Conservation (phyloP, 192 early-diverging fungal genomes). For the Entophlyctis luteolus region DNA sequence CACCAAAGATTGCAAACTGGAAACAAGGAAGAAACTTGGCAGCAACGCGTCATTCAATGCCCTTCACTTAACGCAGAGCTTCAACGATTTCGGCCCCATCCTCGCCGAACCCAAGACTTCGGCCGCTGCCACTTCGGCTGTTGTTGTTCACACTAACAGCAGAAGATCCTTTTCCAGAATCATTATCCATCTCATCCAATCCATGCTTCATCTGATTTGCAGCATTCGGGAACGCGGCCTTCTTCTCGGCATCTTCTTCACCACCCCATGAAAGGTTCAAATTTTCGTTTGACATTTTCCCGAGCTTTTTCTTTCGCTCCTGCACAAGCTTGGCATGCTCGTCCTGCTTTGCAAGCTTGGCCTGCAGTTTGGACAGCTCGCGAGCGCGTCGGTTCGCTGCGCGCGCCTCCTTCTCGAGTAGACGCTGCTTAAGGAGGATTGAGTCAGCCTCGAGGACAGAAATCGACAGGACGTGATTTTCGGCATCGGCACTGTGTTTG, state of each 20-base stretch:
- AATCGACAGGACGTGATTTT: not conserved
- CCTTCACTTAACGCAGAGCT: too few relatives aligned
- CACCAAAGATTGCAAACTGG: too few relatives aligned
- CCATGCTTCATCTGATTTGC: not conserved
- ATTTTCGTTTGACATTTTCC: conserved; percentile 37
- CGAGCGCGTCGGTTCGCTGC: conserved; percentile 39
- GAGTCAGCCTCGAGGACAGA: too few relatives aligned
- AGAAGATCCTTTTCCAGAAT: conserved; percentile 26
- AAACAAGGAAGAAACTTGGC: too few relatives aligned
- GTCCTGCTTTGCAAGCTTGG: conserved; percentile 47
- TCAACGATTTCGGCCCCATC: conserved; percentile 20
- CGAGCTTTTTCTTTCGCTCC: conserved; percentile 48
- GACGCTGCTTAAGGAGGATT: conserved; percentile 35
- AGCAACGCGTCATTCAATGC: too few relatives aligned
- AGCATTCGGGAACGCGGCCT: not conserved
- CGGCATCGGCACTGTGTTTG: too few relatives aligned
- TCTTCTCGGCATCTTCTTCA: conserved; percentile 24
- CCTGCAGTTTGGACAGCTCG: conserved; percentile 48
- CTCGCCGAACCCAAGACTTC: conserved; percentile 21
- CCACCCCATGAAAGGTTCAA: conserved; percentile 42
- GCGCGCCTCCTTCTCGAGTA: conserved; percentile 44
- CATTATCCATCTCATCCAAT: conserved; percentile 13
- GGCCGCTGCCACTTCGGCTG: conserved; percentile 31
- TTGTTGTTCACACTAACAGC: conserved; percentile 10
- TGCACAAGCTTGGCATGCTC: conserved; percentile 44